These are phyloP conservation scores for Orobanche coerulescens DNA, from an alignment of 257 asterid genomes.

Conservation along the genomic window DNA sequence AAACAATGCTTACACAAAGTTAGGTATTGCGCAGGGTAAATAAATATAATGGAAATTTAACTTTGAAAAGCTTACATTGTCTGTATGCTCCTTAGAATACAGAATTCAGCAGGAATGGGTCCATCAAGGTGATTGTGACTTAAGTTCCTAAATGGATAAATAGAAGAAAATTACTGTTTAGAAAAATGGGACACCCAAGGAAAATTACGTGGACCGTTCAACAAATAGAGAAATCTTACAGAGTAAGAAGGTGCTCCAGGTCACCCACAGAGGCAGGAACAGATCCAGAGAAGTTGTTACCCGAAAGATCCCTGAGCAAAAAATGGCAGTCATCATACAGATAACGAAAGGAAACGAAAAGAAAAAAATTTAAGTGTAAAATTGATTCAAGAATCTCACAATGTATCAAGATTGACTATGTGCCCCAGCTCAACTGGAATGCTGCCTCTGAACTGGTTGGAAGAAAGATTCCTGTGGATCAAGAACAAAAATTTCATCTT, in stretches of 20 bases:
- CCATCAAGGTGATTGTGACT: slow-evolving; percentile 71
- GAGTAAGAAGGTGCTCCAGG: slow-evolving; percentile 88
- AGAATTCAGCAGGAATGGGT: slow-evolving; percentile 65
- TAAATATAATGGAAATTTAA: background rate
- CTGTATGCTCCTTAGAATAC: slow-evolving; percentile 75
- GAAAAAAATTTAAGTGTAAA: background rate
- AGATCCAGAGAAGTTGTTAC: slow-evolving; percentile 66
- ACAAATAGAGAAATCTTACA: slow-evolving; percentile 38
- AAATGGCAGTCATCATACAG: slow-evolving; percentile 19
- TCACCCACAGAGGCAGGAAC: slow-evolving; percentile 88
- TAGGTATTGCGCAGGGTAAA: background rate
- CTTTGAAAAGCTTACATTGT: slow-evolving; percentile 45
- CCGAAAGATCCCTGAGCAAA: slow-evolving; percentile 69
- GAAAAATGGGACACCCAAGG: too few relatives aligned
- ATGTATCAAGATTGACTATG: slow-evolving; percentile 79
- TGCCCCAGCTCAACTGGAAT: slow-evolving; percentile 78
- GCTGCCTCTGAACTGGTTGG: slow-evolving; percentile 64
- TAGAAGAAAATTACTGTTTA: too few relatives aligned
- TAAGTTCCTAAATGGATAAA: slow-evolving; percentile 65
- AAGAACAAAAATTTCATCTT: background rate
- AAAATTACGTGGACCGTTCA: background rate
- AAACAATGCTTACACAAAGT: background rate
- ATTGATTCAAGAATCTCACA: slow-evolving; percentile 42
- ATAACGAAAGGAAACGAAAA: slow-evolving; percentile 18
- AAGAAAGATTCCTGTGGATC: slow-evolving; percentile 67